Evolutionary conservation across 345 rosid genomes (phyloP), one percentile per base, ranked within the genome.

Genomic region (Pugionium dolabratum): DNA sequence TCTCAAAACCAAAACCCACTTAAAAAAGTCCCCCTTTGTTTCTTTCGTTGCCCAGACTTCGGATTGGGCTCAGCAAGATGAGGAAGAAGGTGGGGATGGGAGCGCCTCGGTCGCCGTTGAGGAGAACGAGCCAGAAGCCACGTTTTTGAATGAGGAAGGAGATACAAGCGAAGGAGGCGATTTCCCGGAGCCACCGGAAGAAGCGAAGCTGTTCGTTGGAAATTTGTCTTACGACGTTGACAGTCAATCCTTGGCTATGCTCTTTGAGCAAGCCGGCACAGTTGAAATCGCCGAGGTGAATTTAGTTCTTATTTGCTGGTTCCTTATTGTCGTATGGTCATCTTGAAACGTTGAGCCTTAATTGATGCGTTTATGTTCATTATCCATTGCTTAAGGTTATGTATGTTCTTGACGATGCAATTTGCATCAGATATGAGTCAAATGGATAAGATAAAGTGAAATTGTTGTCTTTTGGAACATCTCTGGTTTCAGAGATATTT

Each of bases 261-360:
- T 89, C 60, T 90, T 93, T 73, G 87, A 93, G 76, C 75, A 84
- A 72, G 87, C 94, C 63, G 98, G 98, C 39, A 85, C 87, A 47
- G 98, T 93, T 61, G 98, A 93, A 72, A 81, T 90, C 79, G 85
- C 98, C 6, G 97, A 89, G 97, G 98, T 93, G 54, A 76, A 1
- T 36, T 4, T 60, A 25, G 35, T 4, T 54, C n/a, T 54, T 11
- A 34, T 2, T 25, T 54, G 36, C 11, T 37, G 33, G 4, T 18
- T 59, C 9, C 28, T 59, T 29, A 8, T 52, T 18, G 18, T 18
- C 18, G 18, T 18, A 18, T 18, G 18, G 18, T 18, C 18, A 18
- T 18, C 18, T 18, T 18, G 18, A 18, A 18, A 18, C 18, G 18
- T 18, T 18, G 18, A 18, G 47, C 8, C 27, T 54, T 29, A 27